Evolutionary conservation across 2,329 filamentous ascomycete genomes (phyloP).

Genomic region (Colletotrichum salicis): DNA sequence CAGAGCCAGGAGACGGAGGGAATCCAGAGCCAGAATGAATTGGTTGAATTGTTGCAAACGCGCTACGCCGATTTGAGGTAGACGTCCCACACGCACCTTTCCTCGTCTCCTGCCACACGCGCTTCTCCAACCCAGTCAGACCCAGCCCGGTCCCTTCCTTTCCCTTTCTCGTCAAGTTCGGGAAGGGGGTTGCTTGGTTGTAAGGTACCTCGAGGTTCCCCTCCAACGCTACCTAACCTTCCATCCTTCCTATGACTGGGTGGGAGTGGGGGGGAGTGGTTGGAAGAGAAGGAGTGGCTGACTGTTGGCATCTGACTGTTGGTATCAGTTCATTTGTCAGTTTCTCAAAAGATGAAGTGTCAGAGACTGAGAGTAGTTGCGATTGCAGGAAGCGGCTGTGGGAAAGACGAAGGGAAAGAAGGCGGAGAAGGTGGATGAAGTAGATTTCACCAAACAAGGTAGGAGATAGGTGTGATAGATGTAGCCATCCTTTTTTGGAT

Average conservation of each 20-base stretch:
- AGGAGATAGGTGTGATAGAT: neutral
- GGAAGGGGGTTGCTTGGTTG: neutral
- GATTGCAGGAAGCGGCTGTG: neutral
- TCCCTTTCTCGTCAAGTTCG: constrained; percentile 6
- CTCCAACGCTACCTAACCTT: neutral
- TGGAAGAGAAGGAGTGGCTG: too few relatives aligned
- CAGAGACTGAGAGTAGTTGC: neutral
- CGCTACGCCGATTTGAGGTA: constrained; percentile 1
- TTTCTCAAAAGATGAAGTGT: neutral
- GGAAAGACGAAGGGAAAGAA: neutral
- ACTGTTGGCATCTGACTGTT: too few relatives aligned
- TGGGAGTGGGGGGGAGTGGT: too few relatives aligned
- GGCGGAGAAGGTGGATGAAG: neutral
- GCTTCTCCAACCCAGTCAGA: neutral
- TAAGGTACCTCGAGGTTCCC: neutral
- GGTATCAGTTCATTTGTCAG: too few relatives aligned
- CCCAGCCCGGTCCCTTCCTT: neutral
- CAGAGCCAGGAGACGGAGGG: neutral
- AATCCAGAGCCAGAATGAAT: neutral
- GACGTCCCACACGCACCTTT: constrained; percentile 1
- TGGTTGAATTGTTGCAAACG: neutral
- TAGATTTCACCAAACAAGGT: neutral
- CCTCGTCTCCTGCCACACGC: neutral
- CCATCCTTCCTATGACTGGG: too few relatives aligned
- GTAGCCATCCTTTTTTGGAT: neutral